Evolutionary conservation across 1,139 yeast species (phyloP).

Genomic region (Taphrina deformans): DNA sequence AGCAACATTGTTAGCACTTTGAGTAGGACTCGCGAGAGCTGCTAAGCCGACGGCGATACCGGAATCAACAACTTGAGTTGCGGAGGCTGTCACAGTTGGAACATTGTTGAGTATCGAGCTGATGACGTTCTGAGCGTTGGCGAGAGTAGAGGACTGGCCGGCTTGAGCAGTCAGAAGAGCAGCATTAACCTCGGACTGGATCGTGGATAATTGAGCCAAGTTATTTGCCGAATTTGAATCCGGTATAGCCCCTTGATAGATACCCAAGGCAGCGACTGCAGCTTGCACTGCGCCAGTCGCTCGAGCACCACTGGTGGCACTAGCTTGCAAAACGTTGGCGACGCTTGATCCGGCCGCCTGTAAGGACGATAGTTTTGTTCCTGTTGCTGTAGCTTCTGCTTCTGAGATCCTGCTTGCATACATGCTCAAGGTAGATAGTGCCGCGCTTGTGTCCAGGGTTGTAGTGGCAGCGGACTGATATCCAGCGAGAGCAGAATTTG

Average conservation of each 20-base stretch:
- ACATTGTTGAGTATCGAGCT: conserved; percentile 4
- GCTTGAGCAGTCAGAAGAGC: conserved; percentile 1
- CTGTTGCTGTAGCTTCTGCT: conserved; percentile 7
- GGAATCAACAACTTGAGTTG: background rate
- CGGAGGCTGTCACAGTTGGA: background rate
- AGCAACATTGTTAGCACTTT: background rate
- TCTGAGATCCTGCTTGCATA: background rate
- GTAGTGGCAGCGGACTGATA: background rate
- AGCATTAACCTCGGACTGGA: background rate
- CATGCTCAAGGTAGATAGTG: background rate
- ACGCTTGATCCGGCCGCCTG: background rate
- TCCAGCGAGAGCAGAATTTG: conserved; percentile 4
- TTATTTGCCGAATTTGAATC: background rate
- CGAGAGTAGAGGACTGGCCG: background rate
- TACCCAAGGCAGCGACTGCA: conserved; percentile 10
- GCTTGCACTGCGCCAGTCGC: conserved; percentile 4
- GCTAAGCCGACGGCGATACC: conserved; percentile 12
- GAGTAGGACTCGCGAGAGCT: background rate
- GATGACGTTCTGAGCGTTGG: background rate
- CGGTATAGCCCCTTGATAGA: background rate
- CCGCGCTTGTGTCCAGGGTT: background rate
- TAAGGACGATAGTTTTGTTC: background rate
- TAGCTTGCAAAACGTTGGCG: conserved; percentile 1
- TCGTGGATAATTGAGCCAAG: background rate
- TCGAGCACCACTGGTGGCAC: background rate